These are phyloP conservation scores for Solanum megistacrolobum DNA, from an alignment of 257 asterid genomes.

Conservation along the genomic window DNA sequence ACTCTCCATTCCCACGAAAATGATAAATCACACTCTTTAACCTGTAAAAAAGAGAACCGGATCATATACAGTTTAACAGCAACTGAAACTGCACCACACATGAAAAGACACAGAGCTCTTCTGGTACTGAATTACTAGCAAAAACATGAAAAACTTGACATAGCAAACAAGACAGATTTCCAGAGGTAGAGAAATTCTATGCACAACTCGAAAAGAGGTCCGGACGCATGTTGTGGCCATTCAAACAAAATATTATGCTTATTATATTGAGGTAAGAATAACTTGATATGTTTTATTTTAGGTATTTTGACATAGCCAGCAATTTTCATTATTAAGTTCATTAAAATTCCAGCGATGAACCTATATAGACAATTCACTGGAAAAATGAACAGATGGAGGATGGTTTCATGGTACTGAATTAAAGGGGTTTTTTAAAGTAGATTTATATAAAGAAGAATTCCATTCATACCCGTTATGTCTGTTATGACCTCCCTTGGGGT, in stretches of 20 bases:
- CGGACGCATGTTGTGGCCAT: background rate
- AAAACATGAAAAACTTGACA: background rate
- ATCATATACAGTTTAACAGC: background rate
- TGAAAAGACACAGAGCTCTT: background rate
- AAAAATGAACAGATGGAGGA: background rate
- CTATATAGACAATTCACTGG: background rate
- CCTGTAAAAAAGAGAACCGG: conserved; percentile 24
- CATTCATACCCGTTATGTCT: conserved; percentile 74
- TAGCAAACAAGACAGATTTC: background rate
- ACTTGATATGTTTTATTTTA: background rate
- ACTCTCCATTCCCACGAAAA: conserved; percentile 72
- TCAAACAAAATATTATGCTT: background rate
- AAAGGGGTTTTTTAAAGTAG: background rate
- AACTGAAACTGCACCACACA: background rate
- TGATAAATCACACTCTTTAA: conserved; percentile 65
- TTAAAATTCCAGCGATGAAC: background rate
- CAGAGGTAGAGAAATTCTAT: background rate
- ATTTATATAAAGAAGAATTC: background rate
- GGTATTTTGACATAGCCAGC: background rate
- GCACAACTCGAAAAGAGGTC: background rate
- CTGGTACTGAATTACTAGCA: background rate
- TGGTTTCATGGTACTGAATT: background rate
- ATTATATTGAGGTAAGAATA: background rate
- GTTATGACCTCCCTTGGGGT: conserved; percentile 65
- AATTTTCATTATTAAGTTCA: background rate